A percentile compares a stretch with the other conserved stretches of the same genome.
Evolutionary conservation across 2,329 filamentous ascomycete species (phyloP).

Genomic region (Xylaria sp.): DNA sequence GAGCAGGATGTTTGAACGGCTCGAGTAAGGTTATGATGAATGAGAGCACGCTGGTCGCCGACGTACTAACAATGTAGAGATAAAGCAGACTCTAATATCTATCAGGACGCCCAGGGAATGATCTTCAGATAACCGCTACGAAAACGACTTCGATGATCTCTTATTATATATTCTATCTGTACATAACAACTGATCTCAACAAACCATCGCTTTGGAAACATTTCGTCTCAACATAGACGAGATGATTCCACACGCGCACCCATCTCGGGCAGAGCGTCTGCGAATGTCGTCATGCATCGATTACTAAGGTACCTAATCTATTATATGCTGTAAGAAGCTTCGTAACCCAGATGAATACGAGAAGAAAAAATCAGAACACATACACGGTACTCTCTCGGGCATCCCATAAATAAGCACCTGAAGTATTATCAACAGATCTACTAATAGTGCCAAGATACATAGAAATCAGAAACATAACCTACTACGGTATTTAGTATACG

Average conservation of each 20-base stretch:
- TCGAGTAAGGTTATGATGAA: background rate
- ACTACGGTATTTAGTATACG: no score
- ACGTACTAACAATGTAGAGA: background rate
- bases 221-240: background rate
- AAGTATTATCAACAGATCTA: background rate
- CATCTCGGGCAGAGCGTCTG: background rate
- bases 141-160: background rate
- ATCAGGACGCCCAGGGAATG: background rate
- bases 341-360: no score
- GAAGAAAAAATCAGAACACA: background rate
- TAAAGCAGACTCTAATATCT: background rate
- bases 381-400: background rate
- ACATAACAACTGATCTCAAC: background rate
- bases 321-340: no score
- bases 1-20: background rate
- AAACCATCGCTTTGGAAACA: conserved; percentile 18
- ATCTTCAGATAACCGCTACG: background rate
- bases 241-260: conserved; percentile 25
- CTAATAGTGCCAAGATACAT: conserved; percentile 8
- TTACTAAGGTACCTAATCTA: background rate
- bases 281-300: background rate
- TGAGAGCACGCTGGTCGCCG: background rate
- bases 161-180: background rate
- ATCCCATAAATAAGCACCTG: background rate
- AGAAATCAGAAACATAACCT: no score